Percentiles rank a stretch among this genome's conserved stretches.
These are phyloP conservation scores for Mitosporidium daphniae DNA, from an alignment of 371 early-diverging fungal genomes.

Conservation along the genomic window DNA sequence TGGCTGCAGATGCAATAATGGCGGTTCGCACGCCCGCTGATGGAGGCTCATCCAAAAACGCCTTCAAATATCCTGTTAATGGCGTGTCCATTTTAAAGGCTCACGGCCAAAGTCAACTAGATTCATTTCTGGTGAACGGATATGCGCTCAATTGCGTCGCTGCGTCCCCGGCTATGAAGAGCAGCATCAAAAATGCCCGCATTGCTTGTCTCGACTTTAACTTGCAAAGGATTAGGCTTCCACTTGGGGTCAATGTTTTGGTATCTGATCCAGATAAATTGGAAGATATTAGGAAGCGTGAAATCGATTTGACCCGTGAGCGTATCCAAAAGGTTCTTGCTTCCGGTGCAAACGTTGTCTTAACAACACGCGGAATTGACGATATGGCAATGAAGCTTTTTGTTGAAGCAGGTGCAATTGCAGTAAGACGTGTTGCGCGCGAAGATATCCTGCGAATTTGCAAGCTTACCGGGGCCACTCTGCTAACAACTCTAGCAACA, in stretches of 20 bases:
- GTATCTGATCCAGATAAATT: conserved; percentile 87
- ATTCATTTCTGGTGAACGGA: conserved; percentile 59
- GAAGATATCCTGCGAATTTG: conserved; percentile 91
- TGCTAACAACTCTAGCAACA: conserved; percentile 81
- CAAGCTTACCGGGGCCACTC: conserved; percentile 70
- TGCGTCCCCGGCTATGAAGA: conserved; percentile 65
- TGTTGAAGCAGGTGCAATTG: conserved; percentile 60
- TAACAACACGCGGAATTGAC: conserved; percentile 97
- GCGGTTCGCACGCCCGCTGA: conserved; percentile 50
- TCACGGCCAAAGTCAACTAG: conserved; percentile 74
- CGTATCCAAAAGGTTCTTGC: conserved; percentile 70
- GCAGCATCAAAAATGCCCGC: conserved; percentile 44
- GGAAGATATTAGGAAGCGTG: conserved; percentile 79
- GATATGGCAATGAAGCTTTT: conserved; percentile 87
- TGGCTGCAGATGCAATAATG: conserved; percentile 70
- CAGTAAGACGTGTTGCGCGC: conserved; percentile 79
- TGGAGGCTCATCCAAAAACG: conserved; percentile 52
- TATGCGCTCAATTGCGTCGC: conserved; percentile 95
- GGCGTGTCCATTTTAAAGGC: conserved; percentile 94
- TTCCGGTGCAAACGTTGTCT: conserved; percentile 83
- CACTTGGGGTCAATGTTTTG: conserved; percentile 79
- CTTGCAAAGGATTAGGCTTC: conserved; percentile 92
- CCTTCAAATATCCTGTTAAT: conserved; percentile 79
- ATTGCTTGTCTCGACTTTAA: conserved; percentile 97
- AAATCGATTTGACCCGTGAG: conserved; percentile 76